These are phyloP conservation scores for Fusarium phyllophilum DNA, from an alignment of 2,329 filamentous ascomycete species.

Conservation along the genomic window DNA sequence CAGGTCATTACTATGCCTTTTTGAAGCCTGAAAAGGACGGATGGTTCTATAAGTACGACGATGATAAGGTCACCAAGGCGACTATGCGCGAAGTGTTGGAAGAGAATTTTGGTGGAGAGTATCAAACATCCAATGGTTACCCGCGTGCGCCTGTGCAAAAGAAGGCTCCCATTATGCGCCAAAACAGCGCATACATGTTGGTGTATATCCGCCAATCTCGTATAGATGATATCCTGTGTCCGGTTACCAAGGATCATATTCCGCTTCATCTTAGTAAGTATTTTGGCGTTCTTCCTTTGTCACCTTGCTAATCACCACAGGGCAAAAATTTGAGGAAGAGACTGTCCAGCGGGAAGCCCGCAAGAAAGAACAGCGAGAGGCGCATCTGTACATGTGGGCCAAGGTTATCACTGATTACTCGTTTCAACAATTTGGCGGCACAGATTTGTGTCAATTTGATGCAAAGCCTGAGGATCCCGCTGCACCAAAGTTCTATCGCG, in stretches of 20 bases:
- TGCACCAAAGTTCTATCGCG: conserved; percentile 76
- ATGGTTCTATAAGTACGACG: conserved; percentile 96
- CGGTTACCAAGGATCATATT: conserved; percentile 80
- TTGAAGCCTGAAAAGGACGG: conserved; percentile 93
- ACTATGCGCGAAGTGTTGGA: conserved; percentile 92
- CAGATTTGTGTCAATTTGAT: conserved; percentile 81
- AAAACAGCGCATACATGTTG: conserved; percentile 96
- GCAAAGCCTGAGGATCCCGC: conserved; percentile 72
- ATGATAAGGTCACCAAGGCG: conserved; percentile 95
- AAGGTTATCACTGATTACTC: conserved; percentile 84
- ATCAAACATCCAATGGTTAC: conserved; percentile 62
- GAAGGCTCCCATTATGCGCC: conserved; percentile 68
- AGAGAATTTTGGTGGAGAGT: conserved; percentile 96
- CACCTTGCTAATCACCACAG: conserved; percentile 52
- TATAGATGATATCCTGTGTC: conserved; percentile 82
- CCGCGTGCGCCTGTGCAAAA: conserved; percentile 61
- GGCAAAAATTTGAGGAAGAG: conserved; percentile 83
- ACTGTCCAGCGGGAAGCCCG: conserved; percentile 77
- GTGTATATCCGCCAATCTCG: conserved; percentile 93
- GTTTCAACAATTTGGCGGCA: conserved; percentile 83
- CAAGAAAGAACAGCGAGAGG: conserved; percentile 90
- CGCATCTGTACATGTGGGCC: conserved; percentile 89
- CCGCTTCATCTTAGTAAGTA: conserved; percentile 80
- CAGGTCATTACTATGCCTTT: conserved; percentile 98
- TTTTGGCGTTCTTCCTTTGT: background rate